Base-by-base conservation (phyloP, 306 rosid genomes). In the Urtica urens region DNA sequence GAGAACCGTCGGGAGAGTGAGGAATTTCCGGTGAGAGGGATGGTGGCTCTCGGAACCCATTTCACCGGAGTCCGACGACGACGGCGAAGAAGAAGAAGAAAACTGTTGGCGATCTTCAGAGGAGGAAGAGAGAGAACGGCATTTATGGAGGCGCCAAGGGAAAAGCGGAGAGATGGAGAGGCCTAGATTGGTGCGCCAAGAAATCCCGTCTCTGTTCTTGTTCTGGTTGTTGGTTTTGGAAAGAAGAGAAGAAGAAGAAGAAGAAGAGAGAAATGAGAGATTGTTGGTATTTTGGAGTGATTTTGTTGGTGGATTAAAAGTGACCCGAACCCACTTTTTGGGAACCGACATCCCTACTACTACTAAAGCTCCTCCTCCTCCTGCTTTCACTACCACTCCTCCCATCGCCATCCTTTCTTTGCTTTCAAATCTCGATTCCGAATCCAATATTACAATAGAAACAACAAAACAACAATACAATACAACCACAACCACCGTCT, bases 1-100 rank as follows among this genome's bases (percentile, higher is more conserved):
- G 24, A 92, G 63, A 39, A 85, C 68, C 40, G 99, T 92, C 3
- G 99, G 99, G 63, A 92, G 35, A 0, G 99, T 92, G 22, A 92
- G 96, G 48, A 92, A 59, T 54, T 85, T 82, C 38, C 86, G 56
- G 66, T 77, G 57, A 13, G 72, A 59, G 10, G 43, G 42, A 4
- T 57, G 57, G 1, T 16, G 52, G 60, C 46, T 42, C 53, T 76
- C 77, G 2, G 86, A 73, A 64, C 75, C 74, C 65, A 78, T 88
- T 23, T 60, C 72, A 15, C 63, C 76, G 40, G 85, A 18, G 8
- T 11, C 27, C 38, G 38, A 52, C 2, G 49, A 64, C 34, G 64
- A 51, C 16, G 58, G 39, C 7, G 25, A 47, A 1, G 61, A 47
- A 15, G 52, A 57, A 18, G 31, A 43, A 41, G 42, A 54, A 33